These are phyloP conservation scores for Phialophora expanda DNA, from an alignment of 2,329 filamentous ascomycete species.

Conservation along the genomic window DNA sequence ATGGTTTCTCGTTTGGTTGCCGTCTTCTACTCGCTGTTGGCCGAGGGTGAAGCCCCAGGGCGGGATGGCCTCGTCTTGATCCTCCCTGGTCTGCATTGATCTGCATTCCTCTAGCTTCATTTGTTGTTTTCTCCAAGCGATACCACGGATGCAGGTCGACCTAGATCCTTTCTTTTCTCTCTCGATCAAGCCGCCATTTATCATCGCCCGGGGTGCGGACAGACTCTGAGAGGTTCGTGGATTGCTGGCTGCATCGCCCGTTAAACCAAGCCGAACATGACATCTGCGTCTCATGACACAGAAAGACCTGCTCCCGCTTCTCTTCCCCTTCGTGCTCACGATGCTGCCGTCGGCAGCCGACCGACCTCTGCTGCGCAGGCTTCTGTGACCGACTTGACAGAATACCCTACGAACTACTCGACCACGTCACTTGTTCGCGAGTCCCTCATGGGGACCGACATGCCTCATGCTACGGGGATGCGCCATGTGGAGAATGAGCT, in stretches of 20 bases:
- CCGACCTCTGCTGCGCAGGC: constrained; percentile 16
- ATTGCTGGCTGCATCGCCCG: not conserved
- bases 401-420: constrained; percentile 17
- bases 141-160: not conserved
- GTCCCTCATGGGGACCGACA: constrained; percentile 15
- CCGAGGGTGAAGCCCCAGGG: not conserved
- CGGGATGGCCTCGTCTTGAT: not conserved
- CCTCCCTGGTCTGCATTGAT: not conserved
- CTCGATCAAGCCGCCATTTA: not conserved
- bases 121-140: not conserved
- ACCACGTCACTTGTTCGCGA: constrained; percentile 15
- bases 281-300: constrained; percentile 14
- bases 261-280: constrained; percentile 21
- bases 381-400: constrained; percentile 23
- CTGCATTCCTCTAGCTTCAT: not conserved
- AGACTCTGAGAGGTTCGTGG: not conserved
- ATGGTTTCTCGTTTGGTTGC: constrained; percentile 8
- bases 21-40: not conserved
- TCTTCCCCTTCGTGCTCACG: constrained; percentile 20
- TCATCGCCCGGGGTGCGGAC: not conserved
- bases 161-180: not conserved
- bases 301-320: constrained; percentile 18
- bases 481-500: constrained; percentile 24
- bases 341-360: constrained; percentile 20
- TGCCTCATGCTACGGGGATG: constrained; percentile 22